These are phyloP conservation scores for Pilaira anomala DNA, from an alignment of 192 early-diverging fungal species.

Conservation along the genomic window DNA sequence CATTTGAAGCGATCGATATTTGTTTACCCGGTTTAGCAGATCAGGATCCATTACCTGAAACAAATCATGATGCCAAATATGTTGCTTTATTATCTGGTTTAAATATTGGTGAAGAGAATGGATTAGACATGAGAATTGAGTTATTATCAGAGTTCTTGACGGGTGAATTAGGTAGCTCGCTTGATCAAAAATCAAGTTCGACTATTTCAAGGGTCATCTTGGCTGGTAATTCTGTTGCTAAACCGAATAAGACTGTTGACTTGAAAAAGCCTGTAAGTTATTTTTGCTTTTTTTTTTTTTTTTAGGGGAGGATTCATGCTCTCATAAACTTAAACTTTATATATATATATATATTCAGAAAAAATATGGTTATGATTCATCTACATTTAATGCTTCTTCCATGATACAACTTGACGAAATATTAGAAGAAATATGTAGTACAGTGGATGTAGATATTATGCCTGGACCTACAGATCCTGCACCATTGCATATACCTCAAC, in stretches of 20 bases:
- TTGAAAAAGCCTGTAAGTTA: conserved; percentile 44
- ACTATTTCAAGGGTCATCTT: conserved; percentile 72
- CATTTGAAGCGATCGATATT: conserved; percentile 83
- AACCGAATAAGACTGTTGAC: conserved; percentile 23
- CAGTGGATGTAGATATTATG: conserved; percentile 72
- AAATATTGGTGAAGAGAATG: conserved; percentile 51
- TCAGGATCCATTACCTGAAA: conserved; percentile 40
- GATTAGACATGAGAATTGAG: conserved; percentile 59
- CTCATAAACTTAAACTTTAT: too few relatives aligned
- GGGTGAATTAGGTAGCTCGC: conserved; percentile 63
- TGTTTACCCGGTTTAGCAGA: conserved; percentile 68
- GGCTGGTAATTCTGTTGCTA: conserved; percentile 66
- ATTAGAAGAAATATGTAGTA: conserved; percentile 60
- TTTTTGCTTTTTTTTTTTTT: too few relatives aligned
- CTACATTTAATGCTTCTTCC: conserved; percentile 46
- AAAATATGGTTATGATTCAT: conserved; percentile 50
- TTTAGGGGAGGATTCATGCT: too few relatives aligned
- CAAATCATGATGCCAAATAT: conserved; percentile 53
- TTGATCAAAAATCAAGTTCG: conserved; percentile 56
- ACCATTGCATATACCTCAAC: conserved; percentile 79
- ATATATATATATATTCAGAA: conserved; percentile 27
- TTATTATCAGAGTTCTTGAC: conserved; percentile 75
- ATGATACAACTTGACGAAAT: conserved; percentile 59
- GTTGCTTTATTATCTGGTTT: conserved; percentile 85
- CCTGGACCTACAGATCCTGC: conserved; percentile 81